Percentiles rank a stretch among this genome's conserved stretches.
phyloP scores from a whole-genome alignment of 345 rosid genomes.

The Eucalyptus sp. region DNA sequence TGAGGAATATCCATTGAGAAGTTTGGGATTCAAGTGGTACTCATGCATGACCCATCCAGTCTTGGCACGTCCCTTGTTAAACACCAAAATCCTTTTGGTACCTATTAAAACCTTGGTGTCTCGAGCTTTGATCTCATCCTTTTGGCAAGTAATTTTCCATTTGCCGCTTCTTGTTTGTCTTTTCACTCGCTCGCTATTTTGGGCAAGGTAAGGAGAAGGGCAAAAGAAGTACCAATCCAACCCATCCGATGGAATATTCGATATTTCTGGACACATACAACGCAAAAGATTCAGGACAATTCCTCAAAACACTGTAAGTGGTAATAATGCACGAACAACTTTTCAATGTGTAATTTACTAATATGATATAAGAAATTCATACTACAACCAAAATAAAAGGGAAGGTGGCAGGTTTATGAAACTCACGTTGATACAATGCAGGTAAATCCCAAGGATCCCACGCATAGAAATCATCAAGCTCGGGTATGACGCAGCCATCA shows the following conservation, averaged over 20 bases:
- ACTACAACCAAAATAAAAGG: background rate
- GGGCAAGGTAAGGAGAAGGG: background rate
- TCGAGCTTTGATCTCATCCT: background rate
- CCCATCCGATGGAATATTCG: background rate
- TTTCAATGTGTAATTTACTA: background rate
- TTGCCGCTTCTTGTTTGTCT: background rate
- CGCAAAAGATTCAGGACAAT: background rate
- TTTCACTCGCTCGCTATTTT: background rate
- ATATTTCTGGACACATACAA: background rate
- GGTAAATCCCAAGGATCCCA: background rate
- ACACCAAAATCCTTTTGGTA: background rate
- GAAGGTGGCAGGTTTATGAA: background rate
- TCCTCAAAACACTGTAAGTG: background rate
- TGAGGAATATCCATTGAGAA: background rate
- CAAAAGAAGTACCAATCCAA: background rate
- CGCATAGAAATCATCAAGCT: background rate
- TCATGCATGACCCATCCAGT: background rate
- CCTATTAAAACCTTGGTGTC: background rate
- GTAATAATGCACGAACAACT: accelerated
- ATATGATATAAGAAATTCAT: background rate
- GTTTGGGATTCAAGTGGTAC: background rate
- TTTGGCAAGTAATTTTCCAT: background rate
- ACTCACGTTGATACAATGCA: background rate
- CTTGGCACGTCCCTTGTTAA: background rate
- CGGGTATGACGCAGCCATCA: background rate